Evolutionary conservation across 2,329 filamentous ascomycete genomes (phyloP), one percentile per base, ranked within the genome.

Genomic region (Harringtonia aguacate): DNA sequence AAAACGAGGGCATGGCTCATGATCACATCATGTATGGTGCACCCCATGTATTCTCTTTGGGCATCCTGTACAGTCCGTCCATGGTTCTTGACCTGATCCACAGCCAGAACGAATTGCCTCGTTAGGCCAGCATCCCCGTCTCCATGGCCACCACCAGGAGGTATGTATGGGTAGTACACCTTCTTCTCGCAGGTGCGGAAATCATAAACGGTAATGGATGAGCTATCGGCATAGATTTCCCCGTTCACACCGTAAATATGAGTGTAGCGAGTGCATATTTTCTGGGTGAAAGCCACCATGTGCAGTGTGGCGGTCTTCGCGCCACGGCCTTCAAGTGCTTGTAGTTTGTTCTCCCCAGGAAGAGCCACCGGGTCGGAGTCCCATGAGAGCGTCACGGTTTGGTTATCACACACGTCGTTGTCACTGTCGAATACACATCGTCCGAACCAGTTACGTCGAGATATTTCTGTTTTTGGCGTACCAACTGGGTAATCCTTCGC

Each of bases 381-480:
- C 88, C 90, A 97, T 4, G 75, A 79, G 42, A 97, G 77, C 0
- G 84, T 90, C 18, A 97, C 92, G 22, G 83, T 75, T 61, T 97
- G 90, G 56, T 97, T 87, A 60, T 98, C 92, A 55, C 81, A 86
- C 35, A 97, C 92, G 56, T 94, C 81, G 63, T 97, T 98, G 63
- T 94, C 88, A 5, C 81, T 71, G 59, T 95, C 92, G 64, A 81
- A 97, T 2, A 97, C 92, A 58, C 92, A 98, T n/a, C 90, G 79
- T 0, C 92, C 92, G 57, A 88, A 97, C 87, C 88, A 84, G 51
- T 81, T 81, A 10, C 71, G 66, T 6, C 65, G 64, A 4, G 68
- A 67, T 2, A 73, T 58, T n/a, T 69, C 64, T 2, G 62, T 56
- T 43, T 65, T 60, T 4, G 72, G 67, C 1, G 69, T 76, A 8